These are phyloP conservation scores for Nemania bipapillata DNA, from an alignment of 2,329 filamentous ascomycete species.

Conservation along the genomic window DNA sequence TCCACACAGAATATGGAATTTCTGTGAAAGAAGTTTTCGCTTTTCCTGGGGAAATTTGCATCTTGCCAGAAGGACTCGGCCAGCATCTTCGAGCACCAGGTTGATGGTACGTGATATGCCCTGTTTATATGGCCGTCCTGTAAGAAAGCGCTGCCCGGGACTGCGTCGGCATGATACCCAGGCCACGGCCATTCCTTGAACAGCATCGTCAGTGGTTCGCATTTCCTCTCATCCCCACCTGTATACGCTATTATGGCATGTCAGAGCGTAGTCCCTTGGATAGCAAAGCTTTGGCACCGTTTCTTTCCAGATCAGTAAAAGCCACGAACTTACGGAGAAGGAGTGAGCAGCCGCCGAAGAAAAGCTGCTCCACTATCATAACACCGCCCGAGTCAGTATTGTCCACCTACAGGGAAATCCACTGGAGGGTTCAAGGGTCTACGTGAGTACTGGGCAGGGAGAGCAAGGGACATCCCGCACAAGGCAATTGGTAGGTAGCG, in stretches of 20 bases:
- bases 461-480: too few species aligned
- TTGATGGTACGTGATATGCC: background rate
- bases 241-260: too few species aligned
- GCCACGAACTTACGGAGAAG: background rate
- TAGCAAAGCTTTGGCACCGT: too few species aligned
- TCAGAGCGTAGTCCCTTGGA: too few species aligned
- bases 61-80: conserved; percentile 17
- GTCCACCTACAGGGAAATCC: too few species aligned
- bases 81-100: conserved; percentile 14
- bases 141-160: background rate
- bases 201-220: background rate
- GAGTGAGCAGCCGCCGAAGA: background rate
- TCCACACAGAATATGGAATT: background rate
- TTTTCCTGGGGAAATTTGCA: conserved; percentile 2
- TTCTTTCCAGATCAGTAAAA: too few species aligned
- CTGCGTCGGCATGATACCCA: background rate
- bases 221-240: too few species aligned
- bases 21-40: conserved; percentile 19
- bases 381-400: too few species aligned
- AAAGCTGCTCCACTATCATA: conserved; percentile 7
- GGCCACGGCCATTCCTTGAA: background rate
- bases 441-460: too few species aligned
- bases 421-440: too few species aligned
- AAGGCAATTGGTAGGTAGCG: too few species aligned
- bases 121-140: background rate